phyloP scores from a whole-genome alignment of 2,329 filamentous ascomycete species.

The Neofusicoccum umdonicola region DNA sequence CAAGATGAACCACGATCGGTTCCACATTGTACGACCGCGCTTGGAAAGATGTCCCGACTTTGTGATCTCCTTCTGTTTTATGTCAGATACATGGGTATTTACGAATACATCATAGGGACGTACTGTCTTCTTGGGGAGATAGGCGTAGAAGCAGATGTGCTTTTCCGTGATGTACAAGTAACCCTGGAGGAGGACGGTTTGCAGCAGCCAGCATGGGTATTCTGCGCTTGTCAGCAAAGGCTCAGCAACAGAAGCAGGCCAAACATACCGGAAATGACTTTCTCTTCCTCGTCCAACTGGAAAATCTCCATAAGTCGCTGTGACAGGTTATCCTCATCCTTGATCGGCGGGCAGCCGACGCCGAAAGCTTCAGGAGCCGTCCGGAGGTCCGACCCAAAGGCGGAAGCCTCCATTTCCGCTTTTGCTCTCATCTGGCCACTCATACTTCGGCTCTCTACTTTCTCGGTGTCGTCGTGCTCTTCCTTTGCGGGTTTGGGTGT shows the following conservation, averaged over 20 bases:
- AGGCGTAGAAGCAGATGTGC: slow-evolving; percentile 96
- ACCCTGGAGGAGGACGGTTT: slow-evolving; percentile 87
- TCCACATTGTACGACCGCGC: slow-evolving; percentile 84
- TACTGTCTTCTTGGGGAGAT: slow-evolving; percentile 88
- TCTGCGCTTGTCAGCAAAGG: slow-evolving; percentile 51
- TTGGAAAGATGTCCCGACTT: slow-evolving; percentile 90
- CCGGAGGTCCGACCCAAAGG: slow-evolving; percentile 10
- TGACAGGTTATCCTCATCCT: slow-evolving; percentile 49
- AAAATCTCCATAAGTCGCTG: slow-evolving; percentile 66
- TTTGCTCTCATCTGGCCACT: slow-evolving; percentile 6
- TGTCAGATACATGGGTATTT: slow-evolving; percentile 21
- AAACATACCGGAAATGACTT: slow-evolving; percentile 69
- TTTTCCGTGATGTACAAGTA: slow-evolving; percentile 93
- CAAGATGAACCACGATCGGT: slow-evolving; percentile 87
- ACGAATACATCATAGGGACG: slow-evolving; percentile 30
- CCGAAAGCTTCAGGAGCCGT: slow-evolving; percentile 11
- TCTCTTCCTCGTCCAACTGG: slow-evolving; percentile 73
- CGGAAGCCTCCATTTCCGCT: slow-evolving; percentile 19
- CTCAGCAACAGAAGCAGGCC: neutral
- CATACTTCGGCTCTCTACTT: neutral
- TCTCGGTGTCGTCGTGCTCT: slow-evolving; percentile 27
- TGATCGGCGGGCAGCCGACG: neutral
- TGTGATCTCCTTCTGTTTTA: slow-evolving; percentile 49
- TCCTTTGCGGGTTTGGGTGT: slow-evolving; percentile 29
- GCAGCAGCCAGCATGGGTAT: slow-evolving; percentile 89